Percentiles rank a stretch among this genome's conserved stretches.
Conservation (phyloP, 129 eudicot genomes). For the Chrysanthemum seticuspe region DNA sequence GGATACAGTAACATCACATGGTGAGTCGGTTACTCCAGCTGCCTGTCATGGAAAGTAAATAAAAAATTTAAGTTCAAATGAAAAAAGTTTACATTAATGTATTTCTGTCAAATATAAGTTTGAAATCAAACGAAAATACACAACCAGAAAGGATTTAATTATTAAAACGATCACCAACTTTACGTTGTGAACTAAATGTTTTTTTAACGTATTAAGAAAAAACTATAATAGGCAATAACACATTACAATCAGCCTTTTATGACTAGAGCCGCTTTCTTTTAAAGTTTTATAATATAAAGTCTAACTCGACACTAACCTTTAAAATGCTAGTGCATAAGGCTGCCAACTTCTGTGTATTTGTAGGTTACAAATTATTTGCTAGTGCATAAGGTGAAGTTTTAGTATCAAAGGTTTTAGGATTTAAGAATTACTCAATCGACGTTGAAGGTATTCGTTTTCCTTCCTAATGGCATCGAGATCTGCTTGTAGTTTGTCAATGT, state of each 20-base stretch:
- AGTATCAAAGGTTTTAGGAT: neutral
- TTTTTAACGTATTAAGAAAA: neutral
- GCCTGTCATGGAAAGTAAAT: constrained; percentile 40
- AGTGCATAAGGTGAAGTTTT: neutral
- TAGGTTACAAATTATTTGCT: no score
- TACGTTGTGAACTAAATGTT: neutral
- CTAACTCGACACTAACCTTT: no score
- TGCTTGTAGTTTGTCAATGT: constrained; percentile 54
- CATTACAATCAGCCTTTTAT: no score
- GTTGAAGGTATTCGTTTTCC: constrained; percentile 60
- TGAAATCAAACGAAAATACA: no score
- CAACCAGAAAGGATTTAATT: neutral
- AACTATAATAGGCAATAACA: no score
- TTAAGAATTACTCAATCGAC: constrained; percentile 28
- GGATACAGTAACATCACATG: constrained; percentile 47
- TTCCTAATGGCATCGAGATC: constrained; percentile 72
- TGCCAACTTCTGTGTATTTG: constrained; percentile 72
- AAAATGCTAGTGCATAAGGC: constrained; percentile 68
- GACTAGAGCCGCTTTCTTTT: no score
- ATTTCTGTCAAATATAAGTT: neutral
- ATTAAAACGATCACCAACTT: neutral
- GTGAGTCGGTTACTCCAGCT: constrained; percentile 58
- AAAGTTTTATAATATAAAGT: no score
- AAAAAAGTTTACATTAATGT: neutral
- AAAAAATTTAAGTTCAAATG: neutral